Conservation (phyloP, 2,329 filamentous ascomycete species). For the Berkeleyomyces basicola region DNA sequence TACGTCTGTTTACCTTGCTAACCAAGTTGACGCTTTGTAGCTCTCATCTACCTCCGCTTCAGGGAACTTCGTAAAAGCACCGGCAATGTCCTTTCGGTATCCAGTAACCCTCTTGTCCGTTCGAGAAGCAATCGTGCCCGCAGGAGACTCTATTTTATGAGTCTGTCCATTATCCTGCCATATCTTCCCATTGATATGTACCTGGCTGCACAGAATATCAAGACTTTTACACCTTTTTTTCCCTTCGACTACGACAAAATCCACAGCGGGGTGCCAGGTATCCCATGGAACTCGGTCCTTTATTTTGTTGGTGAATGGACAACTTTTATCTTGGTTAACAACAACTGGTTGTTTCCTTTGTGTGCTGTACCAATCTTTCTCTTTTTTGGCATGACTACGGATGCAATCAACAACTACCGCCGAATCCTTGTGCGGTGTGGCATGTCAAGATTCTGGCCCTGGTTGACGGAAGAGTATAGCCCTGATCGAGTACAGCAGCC, state of each 20-base stretch:
- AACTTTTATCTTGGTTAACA: constrained; percentile 27
- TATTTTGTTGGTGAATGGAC: constrained; percentile 26
- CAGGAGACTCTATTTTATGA: constrained; percentile 39
- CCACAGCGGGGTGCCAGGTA: constrained; percentile 23
- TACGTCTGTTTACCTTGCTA: neutral
- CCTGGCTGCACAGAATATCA: constrained; percentile 27
- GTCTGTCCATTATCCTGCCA: constrained; percentile 32
- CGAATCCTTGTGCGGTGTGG: constrained; percentile 24
- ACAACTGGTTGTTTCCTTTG: constrained; percentile 32
- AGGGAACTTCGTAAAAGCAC: constrained; percentile 28
- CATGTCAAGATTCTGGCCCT: constrained; percentile 28
- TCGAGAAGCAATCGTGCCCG: constrained; percentile 26
- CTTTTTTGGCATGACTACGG: constrained; percentile 40
- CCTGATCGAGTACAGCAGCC: constrained; percentile 18
- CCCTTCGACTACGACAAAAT: constrained; percentile 28
- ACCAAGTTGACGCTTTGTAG: constrained; percentile 18
- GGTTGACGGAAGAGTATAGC: constrained; percentile 25
- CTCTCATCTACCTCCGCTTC: constrained; percentile 32
- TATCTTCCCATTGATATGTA: constrained; percentile 33
- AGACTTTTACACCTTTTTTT: constrained; percentile 17
- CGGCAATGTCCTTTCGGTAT: constrained; percentile 21
- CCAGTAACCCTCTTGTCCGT: constrained; percentile 9
- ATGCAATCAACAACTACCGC: constrained; percentile 35
- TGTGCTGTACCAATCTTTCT: constrained; percentile 31
- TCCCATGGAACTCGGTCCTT: constrained; percentile 32